phyloP scores from a whole-genome alignment of 1,284 basidiomycete species.

The Neolentinus lepideus region DNA sequence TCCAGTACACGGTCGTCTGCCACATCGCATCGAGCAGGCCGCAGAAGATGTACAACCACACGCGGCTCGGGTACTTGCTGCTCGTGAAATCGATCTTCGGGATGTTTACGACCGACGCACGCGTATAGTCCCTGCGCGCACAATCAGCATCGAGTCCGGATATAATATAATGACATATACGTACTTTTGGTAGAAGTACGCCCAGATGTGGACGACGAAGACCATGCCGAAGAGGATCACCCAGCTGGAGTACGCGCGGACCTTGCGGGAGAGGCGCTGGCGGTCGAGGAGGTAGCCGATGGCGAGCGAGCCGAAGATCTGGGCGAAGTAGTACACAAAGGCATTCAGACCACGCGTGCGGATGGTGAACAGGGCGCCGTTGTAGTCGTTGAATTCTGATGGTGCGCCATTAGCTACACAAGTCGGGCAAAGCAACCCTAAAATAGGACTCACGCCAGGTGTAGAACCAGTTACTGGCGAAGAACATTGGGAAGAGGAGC shows the following conservation, averaged over 20 bases:
- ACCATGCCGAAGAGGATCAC: slow-evolving; percentile 49
- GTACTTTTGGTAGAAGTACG: slow-evolving; percentile 63
- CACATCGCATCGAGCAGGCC: slow-evolving; percentile 50
- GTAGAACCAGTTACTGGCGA: slow-evolving; percentile 75
- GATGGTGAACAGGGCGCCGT: slow-evolving; percentile 59
- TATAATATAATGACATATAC: slow-evolving; percentile 9
- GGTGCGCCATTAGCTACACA: slow-evolving; percentile 29
- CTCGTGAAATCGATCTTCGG: slow-evolving; percentile 50
- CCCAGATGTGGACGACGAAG: slow-evolving; percentile 62
- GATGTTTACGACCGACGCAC: slow-evolving; percentile 32
- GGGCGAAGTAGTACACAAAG: slow-evolving; percentile 61
- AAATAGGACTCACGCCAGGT: slow-evolving; percentile 51
- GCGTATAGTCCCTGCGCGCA: slow-evolving; percentile 49
- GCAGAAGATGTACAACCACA: slow-evolving; percentile 52
- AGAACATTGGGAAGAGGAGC: slow-evolving; percentile 40
- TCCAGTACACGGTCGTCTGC: slow-evolving; percentile 55
- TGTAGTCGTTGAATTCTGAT: slow-evolving; percentile 68
- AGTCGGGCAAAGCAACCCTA: slow-evolving; percentile 23
- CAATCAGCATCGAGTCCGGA: slow-evolving; percentile 23
- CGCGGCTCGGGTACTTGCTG: slow-evolving; percentile 38
- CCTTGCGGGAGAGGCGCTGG: slow-evolving; percentile 41
- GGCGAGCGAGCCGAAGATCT: slow-evolving; percentile 55
- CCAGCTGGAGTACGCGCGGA: slow-evolving; percentile 65
- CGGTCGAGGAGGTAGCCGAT: slow-evolving; percentile 62
- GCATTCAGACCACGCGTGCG: slow-evolving; percentile 61